Evolutionary conservation across 202 grass and related monocot species (phyloP).

Genomic region (Tripidium arundinaceum): DNA sequence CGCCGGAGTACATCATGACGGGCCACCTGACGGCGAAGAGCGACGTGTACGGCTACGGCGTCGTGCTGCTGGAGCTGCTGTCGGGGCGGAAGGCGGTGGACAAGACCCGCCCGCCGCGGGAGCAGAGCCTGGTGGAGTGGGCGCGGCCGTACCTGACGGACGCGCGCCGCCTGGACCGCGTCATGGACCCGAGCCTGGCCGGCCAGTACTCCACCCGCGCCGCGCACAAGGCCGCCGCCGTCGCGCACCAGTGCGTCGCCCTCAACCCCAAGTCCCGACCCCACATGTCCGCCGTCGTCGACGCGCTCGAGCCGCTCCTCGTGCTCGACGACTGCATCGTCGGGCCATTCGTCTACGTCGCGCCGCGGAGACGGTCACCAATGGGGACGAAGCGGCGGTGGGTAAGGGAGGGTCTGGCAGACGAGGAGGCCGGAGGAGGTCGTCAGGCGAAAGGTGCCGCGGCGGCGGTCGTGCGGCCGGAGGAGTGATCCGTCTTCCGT

Average conservation of each 20-base stretch:
- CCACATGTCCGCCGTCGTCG: constrained; percentile 63
- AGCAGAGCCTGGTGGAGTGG: constrained; percentile 90
- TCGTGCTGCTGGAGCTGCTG: constrained; percentile 74
- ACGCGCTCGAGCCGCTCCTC: constrained; percentile 60
- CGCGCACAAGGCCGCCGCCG: constrained; percentile 48
- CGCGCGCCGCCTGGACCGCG: constrained; percentile 45
- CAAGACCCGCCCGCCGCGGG: constrained; percentile 51
- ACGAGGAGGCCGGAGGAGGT: constrained; percentile 18
- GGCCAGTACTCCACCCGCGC: constrained; percentile 63
- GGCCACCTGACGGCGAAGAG: constrained; percentile 84
- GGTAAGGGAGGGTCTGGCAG: neutral
- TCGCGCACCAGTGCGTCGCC: constrained; percentile 67
- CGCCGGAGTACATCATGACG: constrained; percentile 99
- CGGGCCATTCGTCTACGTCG: constrained; percentile 62
- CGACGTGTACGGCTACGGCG: constrained; percentile 88
- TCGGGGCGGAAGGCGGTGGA: constrained; percentile 66
- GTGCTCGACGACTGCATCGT: constrained; percentile 31
- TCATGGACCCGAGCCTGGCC: constrained; percentile 72
- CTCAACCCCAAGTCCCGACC: constrained; percentile 61
- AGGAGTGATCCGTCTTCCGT: neutral
- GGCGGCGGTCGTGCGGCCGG: neutral
- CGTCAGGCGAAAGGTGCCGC: neutral
- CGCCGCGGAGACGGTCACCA: neutral
- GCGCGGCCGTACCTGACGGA: constrained; percentile 55
- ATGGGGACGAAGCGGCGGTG: neutral